Percentiles rank a stretch among this genome's conserved stretches.
Evolutionary conservation across 306 rosid species (phyloP).

Genomic region (Vigna angularis): DNA sequence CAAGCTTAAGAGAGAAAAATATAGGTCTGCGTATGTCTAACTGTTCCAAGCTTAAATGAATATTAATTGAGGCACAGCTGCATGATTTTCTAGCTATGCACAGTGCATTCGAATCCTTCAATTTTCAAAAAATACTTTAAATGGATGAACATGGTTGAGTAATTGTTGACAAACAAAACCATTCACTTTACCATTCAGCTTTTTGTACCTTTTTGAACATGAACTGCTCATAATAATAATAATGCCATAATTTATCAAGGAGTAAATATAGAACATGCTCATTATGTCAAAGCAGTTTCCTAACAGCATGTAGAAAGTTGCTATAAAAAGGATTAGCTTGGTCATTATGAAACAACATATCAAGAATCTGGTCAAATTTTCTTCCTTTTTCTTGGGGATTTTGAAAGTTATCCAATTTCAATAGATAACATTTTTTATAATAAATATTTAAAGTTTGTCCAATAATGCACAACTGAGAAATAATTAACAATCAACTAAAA

Average conservation of each 20-base stretch:
- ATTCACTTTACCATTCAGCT: background rate
- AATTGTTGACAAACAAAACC: background rate
- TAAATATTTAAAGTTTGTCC: background rate
- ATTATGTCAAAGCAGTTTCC: conserved; percentile 10
- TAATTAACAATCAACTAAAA: background rate
- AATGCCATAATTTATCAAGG: background rate
- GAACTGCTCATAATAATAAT: too few relatives aligned
- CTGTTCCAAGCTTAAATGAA: background rate
- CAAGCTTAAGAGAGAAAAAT: background rate
- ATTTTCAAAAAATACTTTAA: background rate
- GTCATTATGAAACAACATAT: conserved; percentile 15
- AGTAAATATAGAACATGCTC: background rate
- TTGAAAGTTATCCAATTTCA: conserved; percentile 4
- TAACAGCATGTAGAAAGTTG: background rate
- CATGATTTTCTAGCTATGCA: background rate
- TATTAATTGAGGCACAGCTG: background rate
- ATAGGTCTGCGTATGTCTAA: conserved; percentile 11
- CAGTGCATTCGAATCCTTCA: background rate
- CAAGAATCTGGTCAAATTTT: conserved; percentile 42
- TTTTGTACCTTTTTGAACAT: background rate
- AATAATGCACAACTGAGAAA: background rate
- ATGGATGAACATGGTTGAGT: background rate
- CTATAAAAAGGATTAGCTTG: background rate
- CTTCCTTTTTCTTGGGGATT: background rate
- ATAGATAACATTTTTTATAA: background rate